Evolutionary conservation across 768 basidiomycete species (phyloP).

Genomic region (Phaeolepiota aurea): DNA sequence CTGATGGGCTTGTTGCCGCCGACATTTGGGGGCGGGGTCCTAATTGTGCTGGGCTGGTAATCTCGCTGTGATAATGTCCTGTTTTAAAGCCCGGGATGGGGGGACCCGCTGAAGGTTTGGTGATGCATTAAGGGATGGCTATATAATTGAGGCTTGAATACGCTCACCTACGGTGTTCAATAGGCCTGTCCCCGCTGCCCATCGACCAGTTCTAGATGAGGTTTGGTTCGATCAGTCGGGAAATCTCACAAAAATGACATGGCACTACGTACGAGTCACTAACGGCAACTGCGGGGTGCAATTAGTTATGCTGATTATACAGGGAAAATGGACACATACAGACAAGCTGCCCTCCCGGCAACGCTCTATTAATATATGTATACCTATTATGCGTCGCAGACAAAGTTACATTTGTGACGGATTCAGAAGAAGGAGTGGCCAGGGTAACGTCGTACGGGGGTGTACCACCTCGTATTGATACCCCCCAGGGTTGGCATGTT

Average conservation of each 20-base stretch:
- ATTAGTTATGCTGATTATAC: conserved; percentile 3
- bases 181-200: conserved; percentile 14
- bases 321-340: conserved; percentile 19
- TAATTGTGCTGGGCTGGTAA: conserved; percentile 6
- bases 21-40: conserved; percentile 6
- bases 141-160: background rate
- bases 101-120: conserved; percentile 15
- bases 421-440: conserved; percentile 20
- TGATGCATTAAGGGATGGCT: conserved; percentile 13
- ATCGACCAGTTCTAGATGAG: conserved; percentile 21
- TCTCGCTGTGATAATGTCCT: conserved; percentile 6
- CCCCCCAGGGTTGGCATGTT: conserved; percentile 34
- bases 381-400: conserved; percentile 20
- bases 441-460: conserved; percentile 32
- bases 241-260: background rate
- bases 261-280: conserved; percentile 31
- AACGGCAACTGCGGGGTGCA: conserved; percentile 20
- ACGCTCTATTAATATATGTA: conserved; percentile 28
- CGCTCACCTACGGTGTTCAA: conserved; percentile 10
- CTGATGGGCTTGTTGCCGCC: conserved; percentile 4
- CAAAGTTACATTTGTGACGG: conserved; percentile 29
- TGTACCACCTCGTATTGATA: conserved; percentile 27
- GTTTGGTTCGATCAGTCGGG: background rate
- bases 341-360: conserved; percentile 21
- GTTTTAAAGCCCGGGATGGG: conserved; percentile 15